Conservation (phyloP, 768 basidiomycete species). For the Boletus pseudopeckii region DNA sequence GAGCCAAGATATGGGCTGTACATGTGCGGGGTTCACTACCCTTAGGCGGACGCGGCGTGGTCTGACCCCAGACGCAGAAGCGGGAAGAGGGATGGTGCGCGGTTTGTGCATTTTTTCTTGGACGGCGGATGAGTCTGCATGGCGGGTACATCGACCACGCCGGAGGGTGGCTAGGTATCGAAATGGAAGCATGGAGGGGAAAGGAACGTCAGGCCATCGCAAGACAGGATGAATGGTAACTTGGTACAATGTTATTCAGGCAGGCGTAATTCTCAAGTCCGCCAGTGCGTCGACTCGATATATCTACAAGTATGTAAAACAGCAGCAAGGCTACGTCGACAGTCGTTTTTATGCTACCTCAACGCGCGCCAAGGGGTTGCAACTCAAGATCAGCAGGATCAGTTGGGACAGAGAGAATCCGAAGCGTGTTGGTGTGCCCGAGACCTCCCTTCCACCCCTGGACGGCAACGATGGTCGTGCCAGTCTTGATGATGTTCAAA, state of each 20-base stretch:
- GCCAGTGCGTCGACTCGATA: neutral
- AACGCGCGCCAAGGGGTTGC: conserved; percentile 50
- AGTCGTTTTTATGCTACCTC: conserved; percentile 10
- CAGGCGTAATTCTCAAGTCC: neutral
- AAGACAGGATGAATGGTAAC: neutral
- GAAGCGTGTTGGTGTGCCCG: conserved; percentile 91
- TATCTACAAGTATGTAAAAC: conserved; percentile 1
- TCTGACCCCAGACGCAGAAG: conserved; percentile 51
- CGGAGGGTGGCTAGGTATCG: conserved; percentile 6
- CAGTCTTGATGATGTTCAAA: conserved; percentile 83
- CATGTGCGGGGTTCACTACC: conserved; percentile 45
- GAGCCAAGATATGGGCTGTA: conserved; percentile 44
- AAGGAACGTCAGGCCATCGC: neutral
- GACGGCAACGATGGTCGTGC: conserved; percentile 87
- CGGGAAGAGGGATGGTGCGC: conserved; percentile 54
- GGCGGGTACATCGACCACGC: conserved; percentile 4
- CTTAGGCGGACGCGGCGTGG: conserved; percentile 57
- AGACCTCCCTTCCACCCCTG: conserved; percentile 99
- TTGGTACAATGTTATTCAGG: neutral
- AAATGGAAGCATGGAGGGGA: neutral
- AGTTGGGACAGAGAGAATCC: conserved; percentile 80
- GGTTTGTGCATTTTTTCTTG: conserved; percentile 39
- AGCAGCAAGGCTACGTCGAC: conserved; percentile 8
- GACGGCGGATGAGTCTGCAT: conserved; percentile 31
- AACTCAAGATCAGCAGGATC: conserved; percentile 74